Evolutionary conservation across 768 basidiomycete species (phyloP).

Genomic region (Hemileccinum rubropunctum): DNA sequence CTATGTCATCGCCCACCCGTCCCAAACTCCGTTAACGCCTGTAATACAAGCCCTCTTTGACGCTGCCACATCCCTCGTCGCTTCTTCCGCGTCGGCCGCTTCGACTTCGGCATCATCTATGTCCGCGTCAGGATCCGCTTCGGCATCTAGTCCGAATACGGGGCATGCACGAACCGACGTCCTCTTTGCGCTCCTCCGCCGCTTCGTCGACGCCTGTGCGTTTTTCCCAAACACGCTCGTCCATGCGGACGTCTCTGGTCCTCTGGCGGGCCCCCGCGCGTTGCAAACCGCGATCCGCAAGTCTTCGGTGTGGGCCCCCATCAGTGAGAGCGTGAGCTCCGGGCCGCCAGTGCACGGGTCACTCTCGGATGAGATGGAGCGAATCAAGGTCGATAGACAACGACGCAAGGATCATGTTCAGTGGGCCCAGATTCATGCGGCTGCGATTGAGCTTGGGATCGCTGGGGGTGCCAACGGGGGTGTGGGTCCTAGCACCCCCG

Average conservation of each 20-base stretch:
- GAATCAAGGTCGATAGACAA: conserved; percentile 58
- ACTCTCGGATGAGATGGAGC: conserved; percentile 59
- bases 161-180: conserved; percentile 9
- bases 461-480: conserved; percentile 19
- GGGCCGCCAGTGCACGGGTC: conserved; percentile 25
- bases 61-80: conserved; percentile 35
- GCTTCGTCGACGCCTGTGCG: conserved; percentile 49
- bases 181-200: conserved; percentile 34
- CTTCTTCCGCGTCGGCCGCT: conserved; percentile 10
- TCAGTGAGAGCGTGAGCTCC: background rate
- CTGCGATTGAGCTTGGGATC: conserved; percentile 59
- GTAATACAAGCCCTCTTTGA: conserved; percentile 56
- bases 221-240: conserved; percentile 48
- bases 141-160: conserved; percentile 19
- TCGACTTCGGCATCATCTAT: conserved; percentile 35
- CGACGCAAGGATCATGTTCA: conserved; percentile 62
- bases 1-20: conserved; percentile 47
- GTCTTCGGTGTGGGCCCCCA: conserved; percentile 51
- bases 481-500: background rate
- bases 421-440: conserved; percentile 65
- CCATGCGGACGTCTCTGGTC: conserved; percentile 56
- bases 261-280: conserved; percentile 53
- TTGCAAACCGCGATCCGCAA: conserved; percentile 60
- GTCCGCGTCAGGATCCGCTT: conserved; percentile 35
- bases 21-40: conserved; percentile 47